phyloP scores from a whole-genome alignment of 768 basidiomycete genomes.

The Chalciporus sphaerocephalus region DNA sequence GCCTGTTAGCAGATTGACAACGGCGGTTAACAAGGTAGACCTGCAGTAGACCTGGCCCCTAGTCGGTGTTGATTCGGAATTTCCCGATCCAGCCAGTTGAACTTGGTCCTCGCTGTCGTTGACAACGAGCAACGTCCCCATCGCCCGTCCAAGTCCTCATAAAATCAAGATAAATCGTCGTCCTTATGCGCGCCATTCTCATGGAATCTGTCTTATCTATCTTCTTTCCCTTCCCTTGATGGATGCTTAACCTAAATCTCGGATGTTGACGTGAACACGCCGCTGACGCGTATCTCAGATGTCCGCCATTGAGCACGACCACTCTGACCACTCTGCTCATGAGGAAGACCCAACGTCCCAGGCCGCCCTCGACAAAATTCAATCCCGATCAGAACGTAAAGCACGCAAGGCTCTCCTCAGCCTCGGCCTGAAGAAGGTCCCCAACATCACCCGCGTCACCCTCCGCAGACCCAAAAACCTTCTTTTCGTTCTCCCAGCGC shows the following conservation, averaged over 20 bases:
- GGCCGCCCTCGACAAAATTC: constrained; percentile 86
- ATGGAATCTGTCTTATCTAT: not conserved
- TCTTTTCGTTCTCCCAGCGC: constrained; percentile 86
- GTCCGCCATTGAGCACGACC: constrained; percentile 82
- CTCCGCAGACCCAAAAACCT: constrained; percentile 94
- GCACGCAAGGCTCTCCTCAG: constrained; percentile 89
- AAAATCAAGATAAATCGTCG: constrained; percentile 19
- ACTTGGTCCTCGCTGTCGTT: constrained; percentile 27
- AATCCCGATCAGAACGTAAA: constrained; percentile 92
- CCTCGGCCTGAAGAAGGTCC: constrained; percentile 89
- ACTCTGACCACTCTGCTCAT: constrained; percentile 71
- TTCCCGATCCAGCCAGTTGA: constrained; percentile 14
- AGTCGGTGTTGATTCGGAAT: constrained; percentile 24
- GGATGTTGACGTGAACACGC: constrained; percentile 31
- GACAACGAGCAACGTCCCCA: constrained; percentile 33
- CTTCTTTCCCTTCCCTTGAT: constrained; percentile 9
- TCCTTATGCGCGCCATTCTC: not conserved
- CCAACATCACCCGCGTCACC: constrained; percentile 91
- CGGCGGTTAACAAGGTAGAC: no score
- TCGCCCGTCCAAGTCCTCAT: constrained; percentile 7
- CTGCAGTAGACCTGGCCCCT: no score
- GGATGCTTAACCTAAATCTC: constrained; percentile 25
- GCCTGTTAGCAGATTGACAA: no score
- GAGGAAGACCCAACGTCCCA: constrained; percentile 83
- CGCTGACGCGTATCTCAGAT: constrained; percentile 42